Base-by-base conservation (phyloP, 208 protist species). In the Leishmania lainsoni region DNA sequence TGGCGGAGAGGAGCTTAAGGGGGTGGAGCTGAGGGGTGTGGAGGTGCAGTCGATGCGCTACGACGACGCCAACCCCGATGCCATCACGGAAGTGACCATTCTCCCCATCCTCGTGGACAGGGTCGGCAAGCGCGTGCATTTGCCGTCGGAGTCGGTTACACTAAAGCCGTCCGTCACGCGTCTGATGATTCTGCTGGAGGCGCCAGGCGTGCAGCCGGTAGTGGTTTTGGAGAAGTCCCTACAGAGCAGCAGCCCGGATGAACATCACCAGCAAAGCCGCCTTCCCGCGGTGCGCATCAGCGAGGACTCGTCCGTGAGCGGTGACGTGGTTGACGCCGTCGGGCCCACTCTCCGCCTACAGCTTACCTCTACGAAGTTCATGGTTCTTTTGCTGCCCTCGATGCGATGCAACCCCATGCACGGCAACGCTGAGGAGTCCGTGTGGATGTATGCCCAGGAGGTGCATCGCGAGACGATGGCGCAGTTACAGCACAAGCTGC, bases 361-460 rank as follows among this genome's bases (percentile, higher is more conserved):
- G 20, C 75, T 97, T 59, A 86, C 79, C 39, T 72, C 69, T 66
- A 79, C 82, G 26, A 70, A 45, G 35, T 35, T 75, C 69, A 93
- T 84, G 71, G 91, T 81, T n/a, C 75, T 87, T 74, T 76, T 95
- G n/a, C 68, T 93, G 49, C 84, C 83, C 32, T 83, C 93, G 0
- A 63, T 93, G 45, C 85, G 75, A 51, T 92, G 81, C 81, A 88
- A 91, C 80, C 85, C 91, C 16, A 58, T 92, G 73, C 65, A 85
- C 73, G 89, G 83, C 78, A 90, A 91, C 81, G 88, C 88, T 16
- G 83, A 87, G 75, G 90, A 97, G 83, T 84, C 89, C 12, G 90
- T 94, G 49, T 76, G 92, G 72, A 78, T 96, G 76, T 97, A 96
- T 84, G 81, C 86, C 17, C 94, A 97, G 78, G 56, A 90, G 63